These are phyloP conservation scores for Solanum bulbocastanum DNA, from an alignment of 257 asterid genomes.

Conservation along the genomic window DNA sequence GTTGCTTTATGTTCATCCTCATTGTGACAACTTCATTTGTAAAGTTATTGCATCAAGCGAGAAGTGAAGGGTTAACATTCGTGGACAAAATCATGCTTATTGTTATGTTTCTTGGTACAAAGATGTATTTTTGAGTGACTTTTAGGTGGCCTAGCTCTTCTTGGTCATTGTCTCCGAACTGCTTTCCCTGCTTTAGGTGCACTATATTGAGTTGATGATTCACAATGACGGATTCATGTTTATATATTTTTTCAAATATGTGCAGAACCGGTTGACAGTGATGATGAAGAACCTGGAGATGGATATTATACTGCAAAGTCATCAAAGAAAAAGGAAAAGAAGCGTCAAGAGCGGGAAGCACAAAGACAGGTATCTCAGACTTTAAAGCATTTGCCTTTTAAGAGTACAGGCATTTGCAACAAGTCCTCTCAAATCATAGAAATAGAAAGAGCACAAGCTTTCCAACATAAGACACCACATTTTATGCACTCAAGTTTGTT, in stretches of 20 bases:
- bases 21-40: background rate
- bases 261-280: slow-evolving; percentile 62
- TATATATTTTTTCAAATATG: background rate
- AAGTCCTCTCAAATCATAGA: background rate
- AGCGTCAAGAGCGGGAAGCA: slow-evolving; percentile 85
- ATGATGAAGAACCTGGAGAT: slow-evolving; percentile 65
- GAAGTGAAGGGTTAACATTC: background rate
- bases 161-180: background rate
- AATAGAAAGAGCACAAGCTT: background rate
- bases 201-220: background rate
- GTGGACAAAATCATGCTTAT: background rate
- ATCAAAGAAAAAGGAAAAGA: slow-evolving; percentile 77
- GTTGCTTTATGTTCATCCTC: background rate
- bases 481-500: background rate
- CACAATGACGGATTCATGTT: background rate
- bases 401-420: background rate
- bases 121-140: background rate
- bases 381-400: background rate
- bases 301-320: slow-evolving; percentile 50
- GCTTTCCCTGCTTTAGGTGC: background rate
- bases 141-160: background rate
- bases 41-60: background rate
- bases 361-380: slow-evolving; percentile 57
- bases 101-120: background rate
- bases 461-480: background rate